A percentile compares a stretch with the other conserved stretches of the same genome.
Evolutionary conservation across 2,329 filamentous ascomycete genomes (phyloP).

Genomic region (Penicillium italicum): DNA sequence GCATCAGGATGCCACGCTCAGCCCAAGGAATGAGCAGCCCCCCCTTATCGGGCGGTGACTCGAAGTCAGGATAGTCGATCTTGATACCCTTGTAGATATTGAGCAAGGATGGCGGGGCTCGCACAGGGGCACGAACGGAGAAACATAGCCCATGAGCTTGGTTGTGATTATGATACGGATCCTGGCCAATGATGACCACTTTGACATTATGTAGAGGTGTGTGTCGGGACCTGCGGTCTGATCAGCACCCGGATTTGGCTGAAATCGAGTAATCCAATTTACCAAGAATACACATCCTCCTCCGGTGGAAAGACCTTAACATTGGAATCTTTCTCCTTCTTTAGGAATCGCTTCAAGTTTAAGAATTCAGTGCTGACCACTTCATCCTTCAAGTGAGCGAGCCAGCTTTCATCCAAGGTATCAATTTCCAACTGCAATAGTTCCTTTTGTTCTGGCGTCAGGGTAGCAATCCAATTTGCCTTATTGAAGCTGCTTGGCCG

Average conservation of each 20-base stretch:
- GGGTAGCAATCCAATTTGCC: constrained; percentile 75
- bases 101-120: constrained; percentile 79
- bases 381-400: constrained; percentile 83
- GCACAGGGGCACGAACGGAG: constrained; percentile 84
- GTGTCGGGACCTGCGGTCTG: constrained; percentile 75
- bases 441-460: constrained; percentile 76
- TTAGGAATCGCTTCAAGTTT: constrained; percentile 80
- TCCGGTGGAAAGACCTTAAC: constrained; percentile 83
- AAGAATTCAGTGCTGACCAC: constrained; percentile 75
- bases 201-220: constrained; percentile 87
- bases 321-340: constrained; percentile 67
- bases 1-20: constrained; percentile 82
- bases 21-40: constrained; percentile 92
- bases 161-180: constrained; percentile 93
- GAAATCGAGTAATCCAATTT: constrained; percentile 25
- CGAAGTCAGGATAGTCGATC: constrained; percentile 81
- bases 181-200: constrained; percentile 89
- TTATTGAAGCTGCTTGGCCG: constrained; percentile 70
- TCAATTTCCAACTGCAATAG: constrained; percentile 87
- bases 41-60: constrained; percentile 68
- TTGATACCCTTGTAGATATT: constrained; percentile 91
- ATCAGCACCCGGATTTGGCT: constrained; percentile 15
- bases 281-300: constrained; percentile 95
- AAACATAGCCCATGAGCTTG: constrained; percentile 97
- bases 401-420: constrained; percentile 87